Percentiles rank a stretch among this genome's conserved stretches.
Evolutionary conservation across 495 filamentous ascomycete species (phyloP).

Genomic region (Lasiosphaeriaceae sp.): DNA sequence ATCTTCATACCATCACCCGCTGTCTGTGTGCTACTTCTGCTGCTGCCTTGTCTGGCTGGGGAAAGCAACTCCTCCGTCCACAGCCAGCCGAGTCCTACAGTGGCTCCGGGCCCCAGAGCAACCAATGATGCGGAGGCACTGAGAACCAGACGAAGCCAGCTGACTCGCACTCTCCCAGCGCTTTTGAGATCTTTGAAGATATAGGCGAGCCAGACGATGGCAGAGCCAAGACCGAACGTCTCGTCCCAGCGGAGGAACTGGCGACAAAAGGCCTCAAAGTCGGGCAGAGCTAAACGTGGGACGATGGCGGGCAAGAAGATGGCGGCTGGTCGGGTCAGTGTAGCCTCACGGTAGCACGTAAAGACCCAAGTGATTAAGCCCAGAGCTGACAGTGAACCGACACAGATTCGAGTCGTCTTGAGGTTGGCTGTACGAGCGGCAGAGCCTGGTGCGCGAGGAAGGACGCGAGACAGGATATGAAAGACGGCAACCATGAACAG

Average conservation of each 20-base stretch:
- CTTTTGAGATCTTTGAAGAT: background rate
- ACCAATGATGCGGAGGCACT: background rate
- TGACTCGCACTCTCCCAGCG: background rate
- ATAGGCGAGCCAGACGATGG: constrained; percentile 3
- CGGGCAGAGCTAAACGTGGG: background rate
- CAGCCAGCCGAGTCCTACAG: constrained; percentile 8
- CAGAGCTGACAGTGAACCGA: background rate
- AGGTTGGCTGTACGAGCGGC: background rate
- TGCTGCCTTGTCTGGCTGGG: no score
- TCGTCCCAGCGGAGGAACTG: constrained; percentile 11
- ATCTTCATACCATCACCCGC: no score
- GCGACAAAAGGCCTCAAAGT: background rate
- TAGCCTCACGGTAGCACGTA: background rate
- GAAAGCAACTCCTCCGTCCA: constrained; percentile 3
- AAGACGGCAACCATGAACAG: background rate
- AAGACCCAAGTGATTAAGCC: background rate
- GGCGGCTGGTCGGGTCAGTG: background rate
- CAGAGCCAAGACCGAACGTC: constrained; percentile 2
- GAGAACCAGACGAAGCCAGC: background rate
- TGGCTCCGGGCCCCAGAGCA: constrained; percentile 2
- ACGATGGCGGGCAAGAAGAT: background rate
- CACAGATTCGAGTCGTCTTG: background rate
- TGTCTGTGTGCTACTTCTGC: no score
- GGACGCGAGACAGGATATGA: background rate
- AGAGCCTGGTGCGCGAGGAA: background rate